A percentile compares a stretch with the other conserved stretches of the same genome.
Conservation (phyloP, 768 basidiomycete species). For the Boletus huronensis region DNA sequence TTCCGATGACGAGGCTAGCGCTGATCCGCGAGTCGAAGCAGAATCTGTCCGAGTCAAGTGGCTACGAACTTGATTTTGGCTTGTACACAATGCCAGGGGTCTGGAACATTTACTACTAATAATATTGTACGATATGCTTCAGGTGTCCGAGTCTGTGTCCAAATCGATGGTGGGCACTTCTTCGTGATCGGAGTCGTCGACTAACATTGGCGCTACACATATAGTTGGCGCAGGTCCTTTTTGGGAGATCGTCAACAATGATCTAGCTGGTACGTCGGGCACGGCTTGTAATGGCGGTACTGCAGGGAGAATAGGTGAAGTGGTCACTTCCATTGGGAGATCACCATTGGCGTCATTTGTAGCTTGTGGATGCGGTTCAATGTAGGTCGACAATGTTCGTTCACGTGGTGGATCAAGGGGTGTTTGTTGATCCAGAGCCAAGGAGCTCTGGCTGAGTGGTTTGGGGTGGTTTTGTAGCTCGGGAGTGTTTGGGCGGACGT, state of each 20-base stretch:
- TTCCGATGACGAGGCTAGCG: constrained; percentile 37
- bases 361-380: not conserved
- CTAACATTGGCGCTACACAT: constrained; percentile 8
- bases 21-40: not conserved
- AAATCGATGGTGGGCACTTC: constrained; percentile 77
- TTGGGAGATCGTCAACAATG: not conserved
- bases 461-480: constrained; percentile 2
- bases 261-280: not conserved
- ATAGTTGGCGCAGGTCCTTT: constrained; percentile 1
- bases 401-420: not conserved
- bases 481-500: not conserved
- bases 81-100: not conserved
- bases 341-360: not conserved
- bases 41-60: constrained; percentile 11
- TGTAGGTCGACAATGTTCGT: not conserved
- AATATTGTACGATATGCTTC: not conserved
- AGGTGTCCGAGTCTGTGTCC: constrained; percentile 70
- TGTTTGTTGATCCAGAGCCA: not conserved
- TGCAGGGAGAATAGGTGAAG: not conserved
- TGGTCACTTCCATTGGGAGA: not conserved
- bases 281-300: not conserved
- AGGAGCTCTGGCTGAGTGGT: not conserved
- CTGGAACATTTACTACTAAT: not conserved
- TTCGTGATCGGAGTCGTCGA: constrained; percentile 58
- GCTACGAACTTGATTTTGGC: constrained; percentile 10